A percentile compares a stretch with the other conserved stretches of the same genome.
Evolutionary conservation across 768 basidiomycete species (phyloP).

Genomic region (Calocybe indica): DNA sequence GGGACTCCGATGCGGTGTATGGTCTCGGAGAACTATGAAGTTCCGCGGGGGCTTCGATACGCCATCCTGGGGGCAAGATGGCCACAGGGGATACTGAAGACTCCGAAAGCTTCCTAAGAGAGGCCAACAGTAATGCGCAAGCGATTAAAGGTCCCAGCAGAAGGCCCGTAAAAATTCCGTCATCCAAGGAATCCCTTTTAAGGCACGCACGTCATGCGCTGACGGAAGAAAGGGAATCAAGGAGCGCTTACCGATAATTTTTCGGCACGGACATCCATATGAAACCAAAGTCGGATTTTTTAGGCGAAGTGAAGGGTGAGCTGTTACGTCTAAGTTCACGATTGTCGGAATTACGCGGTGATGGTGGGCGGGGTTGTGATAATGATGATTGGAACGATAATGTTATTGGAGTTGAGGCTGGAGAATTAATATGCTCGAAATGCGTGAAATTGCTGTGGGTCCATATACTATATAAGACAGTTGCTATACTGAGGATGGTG

Average conservation of each 20-base stretch:
- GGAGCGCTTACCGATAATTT: conserved; percentile 62
- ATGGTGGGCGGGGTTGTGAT: conserved; percentile 24
- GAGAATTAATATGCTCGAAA: conserved; percentile 12
- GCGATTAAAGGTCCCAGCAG: conserved; percentile 82
- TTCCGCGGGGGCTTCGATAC: conserved; percentile 65
- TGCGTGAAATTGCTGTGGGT: conserved; percentile 42
- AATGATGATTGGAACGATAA: conserved; percentile 9
- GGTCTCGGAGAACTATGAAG: conserved; percentile 37
- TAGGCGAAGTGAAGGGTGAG: conserved; percentile 14
- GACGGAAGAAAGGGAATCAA: not conserved
- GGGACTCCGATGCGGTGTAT: conserved; percentile 43
- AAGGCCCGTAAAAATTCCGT: conserved; percentile 80
- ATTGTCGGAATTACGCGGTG: conserved; percentile 35
- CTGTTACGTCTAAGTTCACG: conserved; percentile 39
- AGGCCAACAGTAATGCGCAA: conserved; percentile 56
- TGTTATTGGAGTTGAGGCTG: conserved; percentile 10
- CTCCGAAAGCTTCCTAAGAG: conserved; percentile 21
- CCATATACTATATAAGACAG: conserved; percentile 58
- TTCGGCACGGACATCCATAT: conserved; percentile 91
- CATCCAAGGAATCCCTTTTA: conserved; percentile 70
- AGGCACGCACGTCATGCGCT: conserved; percentile 2
- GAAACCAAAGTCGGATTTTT: conserved; percentile 56
- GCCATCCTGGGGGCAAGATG: conserved; percentile 60
- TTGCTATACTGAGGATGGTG: conserved; percentile 43
- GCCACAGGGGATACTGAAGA: conserved; percentile 18